phyloP scores from a whole-genome alignment of 345 rosid species.

The Nephelium lappaceum region DNA sequence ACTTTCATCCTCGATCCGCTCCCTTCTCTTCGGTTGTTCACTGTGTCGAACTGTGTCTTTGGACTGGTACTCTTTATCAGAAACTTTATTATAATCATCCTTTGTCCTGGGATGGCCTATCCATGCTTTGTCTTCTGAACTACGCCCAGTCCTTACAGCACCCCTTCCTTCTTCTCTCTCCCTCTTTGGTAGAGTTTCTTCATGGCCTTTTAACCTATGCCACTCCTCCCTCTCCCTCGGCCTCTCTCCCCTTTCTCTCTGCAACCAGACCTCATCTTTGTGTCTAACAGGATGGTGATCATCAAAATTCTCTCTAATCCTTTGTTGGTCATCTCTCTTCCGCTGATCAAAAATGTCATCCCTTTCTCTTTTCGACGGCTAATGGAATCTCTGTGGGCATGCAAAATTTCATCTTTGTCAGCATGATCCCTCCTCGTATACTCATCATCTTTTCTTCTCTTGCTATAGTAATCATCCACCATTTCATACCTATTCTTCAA shows the following conservation, averaged over 20 bases:
- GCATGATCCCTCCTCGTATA: slow-evolving; percentile 55
- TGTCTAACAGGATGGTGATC: slow-evolving; percentile 72
- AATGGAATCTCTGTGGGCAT: slow-evolving; percentile 61
- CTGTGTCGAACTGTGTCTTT: slow-evolving; percentile 63
- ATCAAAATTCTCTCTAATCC: slow-evolving; percentile 71
- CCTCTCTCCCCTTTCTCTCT: slow-evolving; percentile 75
- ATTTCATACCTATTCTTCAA: slow-evolving; percentile 57
- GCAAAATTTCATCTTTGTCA: slow-evolving; percentile 65
- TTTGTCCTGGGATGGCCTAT: slow-evolving; percentile 52
- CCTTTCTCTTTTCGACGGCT: slow-evolving; percentile 76
- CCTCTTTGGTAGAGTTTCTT: slow-evolving; percentile 56
- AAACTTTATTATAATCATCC: slow-evolving; percentile 65
- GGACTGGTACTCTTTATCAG: slow-evolving; percentile 64
- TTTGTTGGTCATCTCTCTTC: slow-evolving; percentile 78
- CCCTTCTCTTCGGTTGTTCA: slow-evolving; percentile 77
- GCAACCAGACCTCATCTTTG: slow-evolving; percentile 69
- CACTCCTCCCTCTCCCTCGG: slow-evolving; percentile 72
- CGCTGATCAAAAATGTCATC: slow-evolving; percentile 68
- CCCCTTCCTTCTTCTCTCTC: slow-evolving; percentile 75
- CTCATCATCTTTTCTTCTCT: slow-evolving; percentile 83
- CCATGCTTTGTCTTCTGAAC: slow-evolving; percentile 75
- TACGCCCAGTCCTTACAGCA: slow-evolving; percentile 57
- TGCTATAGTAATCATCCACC: slow-evolving; percentile 64
- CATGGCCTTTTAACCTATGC: slow-evolving; percentile 60
- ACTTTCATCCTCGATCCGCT: slow-evolving; percentile 62